Evolutionary conservation across 202 grass and related monocot genomes (phyloP).

Genomic region (Zoysia matrella): DNA sequence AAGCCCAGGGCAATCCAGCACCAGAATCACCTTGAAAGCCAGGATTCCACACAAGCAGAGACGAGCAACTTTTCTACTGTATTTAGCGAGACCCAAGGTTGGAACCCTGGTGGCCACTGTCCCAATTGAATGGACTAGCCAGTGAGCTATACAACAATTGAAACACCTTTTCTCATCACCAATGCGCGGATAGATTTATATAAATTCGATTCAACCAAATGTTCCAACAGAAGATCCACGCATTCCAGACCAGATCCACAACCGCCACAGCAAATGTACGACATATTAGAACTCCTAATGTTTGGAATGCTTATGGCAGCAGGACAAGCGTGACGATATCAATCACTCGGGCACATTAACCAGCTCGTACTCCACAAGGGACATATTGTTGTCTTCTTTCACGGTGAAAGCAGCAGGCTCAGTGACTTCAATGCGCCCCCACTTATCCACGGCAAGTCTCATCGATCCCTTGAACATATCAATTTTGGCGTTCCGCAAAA

Average conservation of each 20-base stretch:
- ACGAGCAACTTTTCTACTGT: no score
- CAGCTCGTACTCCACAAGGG: neutral
- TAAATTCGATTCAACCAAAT: neutral
- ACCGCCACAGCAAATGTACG: neutral
- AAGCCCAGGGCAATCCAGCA: no score
- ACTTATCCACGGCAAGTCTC: no score
- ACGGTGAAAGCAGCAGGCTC: neutral
- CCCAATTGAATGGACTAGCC: no score
- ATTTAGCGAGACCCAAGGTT: no score
- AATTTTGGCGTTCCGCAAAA: neutral
- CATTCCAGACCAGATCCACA: neutral
- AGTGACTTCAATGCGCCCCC: neutral
- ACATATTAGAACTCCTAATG: neutral
- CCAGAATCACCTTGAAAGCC: no score
- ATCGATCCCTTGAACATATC: no score
- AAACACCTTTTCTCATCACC: neutral
- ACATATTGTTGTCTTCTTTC: constrained; percentile 3
- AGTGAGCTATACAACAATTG: neutral
- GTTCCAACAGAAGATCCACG: neutral
- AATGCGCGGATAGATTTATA: neutral
- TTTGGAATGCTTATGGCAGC: constrained; percentile 1
- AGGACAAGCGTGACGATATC: neutral
- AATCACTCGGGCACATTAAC: neutral
- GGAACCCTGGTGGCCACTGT: no score
- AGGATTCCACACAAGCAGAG: no score